These are phyloP conservation scores for Boletales sp. DNA, from an alignment of 768 basidiomycete genomes.

Conservation along the genomic window DNA sequence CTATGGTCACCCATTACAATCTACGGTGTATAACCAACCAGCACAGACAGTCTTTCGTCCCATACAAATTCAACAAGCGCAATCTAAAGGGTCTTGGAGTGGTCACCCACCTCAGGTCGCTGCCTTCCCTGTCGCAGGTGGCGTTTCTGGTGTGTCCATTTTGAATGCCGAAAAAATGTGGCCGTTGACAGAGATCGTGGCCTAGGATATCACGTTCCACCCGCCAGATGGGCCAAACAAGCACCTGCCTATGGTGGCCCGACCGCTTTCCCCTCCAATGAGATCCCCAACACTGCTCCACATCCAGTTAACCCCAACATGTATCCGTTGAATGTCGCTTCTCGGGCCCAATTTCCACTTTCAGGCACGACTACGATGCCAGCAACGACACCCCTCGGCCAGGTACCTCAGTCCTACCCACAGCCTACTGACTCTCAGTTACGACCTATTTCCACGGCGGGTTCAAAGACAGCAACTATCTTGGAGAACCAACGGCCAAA, in stretches of 20 bases:
- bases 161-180: neutral
- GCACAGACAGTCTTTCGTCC: conserved; percentile 4
- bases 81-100: conserved; percentile 4
- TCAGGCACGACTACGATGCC: no score
- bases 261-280: neutral
- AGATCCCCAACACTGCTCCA: neutral
- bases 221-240: neutral
- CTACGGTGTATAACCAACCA: conserved; percentile 8
- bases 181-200: neutral
- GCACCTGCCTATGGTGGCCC: neutral
- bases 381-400: neutral
- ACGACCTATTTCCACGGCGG: neutral
- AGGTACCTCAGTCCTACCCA: neutral
- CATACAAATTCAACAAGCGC: conserved; percentile 7
- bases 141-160: conserved; percentile 10
- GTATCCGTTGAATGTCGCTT: neutral
- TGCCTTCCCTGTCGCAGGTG: neutral
- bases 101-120: conserved; percentile 4
- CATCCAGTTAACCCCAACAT: neutral
- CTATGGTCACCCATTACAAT: conserved; percentile 1
- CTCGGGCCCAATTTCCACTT: neutral
- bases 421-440: neutral
- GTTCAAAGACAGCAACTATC: neutral
- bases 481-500: neutral
- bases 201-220: conserved; percentile 2